Base-by-base conservation (phyloP, 1,139 yeast genomes). In the Pichia sp. region DNA sequence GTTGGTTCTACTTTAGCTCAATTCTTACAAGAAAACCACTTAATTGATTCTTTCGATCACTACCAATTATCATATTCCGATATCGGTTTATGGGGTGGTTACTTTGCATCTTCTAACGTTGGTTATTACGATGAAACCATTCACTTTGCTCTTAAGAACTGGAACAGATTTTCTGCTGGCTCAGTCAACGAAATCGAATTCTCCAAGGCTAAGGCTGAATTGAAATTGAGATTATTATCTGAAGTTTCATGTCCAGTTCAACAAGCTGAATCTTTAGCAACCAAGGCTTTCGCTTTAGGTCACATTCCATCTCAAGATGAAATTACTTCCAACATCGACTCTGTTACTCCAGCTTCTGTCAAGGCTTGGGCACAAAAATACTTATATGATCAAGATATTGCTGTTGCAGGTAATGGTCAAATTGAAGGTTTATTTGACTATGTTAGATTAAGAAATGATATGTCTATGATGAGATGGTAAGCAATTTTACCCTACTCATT, bases 1-100 rank as follows among this genome's bases (percentile, higher is more conserved):
- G 83, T 86, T 64, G 92, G 95, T 65, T 79, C 95, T 53, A 87
- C 87, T 71, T 77, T 92, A 61, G 79, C 95, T 51, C 79, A 82
- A 62, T 72, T 79, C 60, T 78, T 84, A 53, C 76, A 72, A 65
- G 86, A 80, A 62, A 78, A 79, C 70, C 85, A 81, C 64, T 69
- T 84, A 62, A 82, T 81, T 59, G 88, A 82, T 64, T 70, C 75
- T 54, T 82, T 72, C 71, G 66, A 74, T 56, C 92, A 83, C 68
- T 84, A 81, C 73, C 77, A 86, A 53, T 66, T 66, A 47, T 79
- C 86, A 43, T 83, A 78, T 73, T 73, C 84, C 55, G 87, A 83
- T 66, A 70, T 81, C 48, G 92, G 94, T 61, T 75, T 85, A 65
- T 85, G 88, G 87, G 95, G 95, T 62, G 80, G 81, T 70, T 71